These are phyloP conservation scores for Mycena filopes DNA, from an alignment of 768 basidiomycete species.

Conservation along the genomic window DNA sequence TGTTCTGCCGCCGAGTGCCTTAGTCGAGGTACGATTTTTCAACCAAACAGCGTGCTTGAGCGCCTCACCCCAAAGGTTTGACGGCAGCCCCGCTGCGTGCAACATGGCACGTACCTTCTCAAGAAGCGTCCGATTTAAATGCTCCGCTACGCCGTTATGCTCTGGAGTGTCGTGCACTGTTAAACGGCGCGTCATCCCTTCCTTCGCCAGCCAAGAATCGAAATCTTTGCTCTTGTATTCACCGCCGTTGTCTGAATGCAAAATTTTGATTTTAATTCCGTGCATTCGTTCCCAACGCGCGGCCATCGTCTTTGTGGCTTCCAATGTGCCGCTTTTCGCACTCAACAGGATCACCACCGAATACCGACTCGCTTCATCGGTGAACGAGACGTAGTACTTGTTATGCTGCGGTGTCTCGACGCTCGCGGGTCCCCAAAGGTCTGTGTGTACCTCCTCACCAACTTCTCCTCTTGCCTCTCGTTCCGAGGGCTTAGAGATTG, in stretches of 20 bases:
- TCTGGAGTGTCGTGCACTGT: slow-evolving; percentile 44
- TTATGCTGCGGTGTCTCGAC: slow-evolving; percentile 34
- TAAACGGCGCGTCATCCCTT: slow-evolving; percentile 33
- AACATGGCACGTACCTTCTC: slow-evolving; percentile 45
- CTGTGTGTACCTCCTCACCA: slow-evolving; percentile 44
- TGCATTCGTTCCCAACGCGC: slow-evolving; percentile 39
- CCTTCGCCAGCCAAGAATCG: slow-evolving; percentile 27
- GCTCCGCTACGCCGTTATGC: slow-evolving; percentile 52
- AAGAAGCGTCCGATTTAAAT: slow-evolving; percentile 43
- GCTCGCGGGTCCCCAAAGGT: slow-evolving; percentile 49
- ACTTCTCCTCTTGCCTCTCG: slow-evolving; percentile 32
- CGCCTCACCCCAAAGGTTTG: slow-evolving; percentile 47
- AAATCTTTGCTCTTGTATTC: slow-evolving; percentile 42
- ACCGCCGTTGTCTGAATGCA: slow-evolving; percentile 42
- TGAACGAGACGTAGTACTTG: slow-evolving; percentile 46
- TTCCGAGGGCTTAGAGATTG: slow-evolving; percentile 38
- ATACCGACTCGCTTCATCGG: slow-evolving; percentile 44
- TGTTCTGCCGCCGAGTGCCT: slow-evolving; percentile 31
- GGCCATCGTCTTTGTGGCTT: slow-evolving; percentile 26
- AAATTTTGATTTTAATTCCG: slow-evolving; percentile 38
- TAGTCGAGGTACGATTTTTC: slow-evolving; percentile 40
- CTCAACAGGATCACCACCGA: slow-evolving; percentile 37
- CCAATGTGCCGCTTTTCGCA: slow-evolving; percentile 42
- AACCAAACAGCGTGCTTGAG: slow-evolving; percentile 39
- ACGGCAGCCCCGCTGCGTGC: slow-evolving; percentile 37